Conservation (phyloP, 176 grass and related monocot genomes). For the Bothriochloa decipiens region DNA sequence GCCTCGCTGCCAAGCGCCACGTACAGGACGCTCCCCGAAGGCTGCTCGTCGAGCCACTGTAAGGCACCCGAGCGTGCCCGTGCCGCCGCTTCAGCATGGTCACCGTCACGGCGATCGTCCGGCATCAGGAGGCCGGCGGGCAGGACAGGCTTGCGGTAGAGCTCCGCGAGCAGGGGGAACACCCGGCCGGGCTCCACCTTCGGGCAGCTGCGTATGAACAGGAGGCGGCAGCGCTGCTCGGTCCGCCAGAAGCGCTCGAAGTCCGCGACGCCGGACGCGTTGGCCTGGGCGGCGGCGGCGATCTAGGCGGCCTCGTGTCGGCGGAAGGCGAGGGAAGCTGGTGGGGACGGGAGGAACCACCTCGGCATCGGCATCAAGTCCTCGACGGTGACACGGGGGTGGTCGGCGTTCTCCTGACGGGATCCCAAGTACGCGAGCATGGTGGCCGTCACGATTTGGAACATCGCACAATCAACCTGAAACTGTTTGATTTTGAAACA, state of each 20-base stretch:
- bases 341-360: conserved; percentile 19
- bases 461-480: conserved; percentile 18
- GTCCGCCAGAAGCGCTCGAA: background rate
- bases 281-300: background rate
- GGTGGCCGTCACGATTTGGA: background rate
- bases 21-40: conserved; percentile 32
- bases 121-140: conserved; percentile 38
- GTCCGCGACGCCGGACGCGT: conserved; percentile 2
- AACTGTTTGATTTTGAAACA: too few relatives aligned
- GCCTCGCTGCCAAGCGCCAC: conserved; percentile 49
- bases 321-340: conserved; percentile 22
- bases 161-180: background rate
- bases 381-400: background rate
- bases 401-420: background rate
- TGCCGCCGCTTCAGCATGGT: too few relatives aligned
- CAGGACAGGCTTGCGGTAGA: conserved; percentile 31
- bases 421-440: background rate
- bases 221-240: background rate
- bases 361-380: conserved; percentile 30
- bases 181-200: conserved; percentile 33
- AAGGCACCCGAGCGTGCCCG: background rate
- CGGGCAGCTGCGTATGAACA: conserved; percentile 8
- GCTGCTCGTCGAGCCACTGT: conserved; percentile 41
- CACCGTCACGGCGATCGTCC: too few relatives aligned
- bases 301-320: conserved; percentile 23